A percentile compares a stretch with the other conserved stretches of the same genome.
Evolutionary conservation across 2,329 filamentous ascomycete species (phyloP).

Genomic region (Calonectria naviculata): DNA sequence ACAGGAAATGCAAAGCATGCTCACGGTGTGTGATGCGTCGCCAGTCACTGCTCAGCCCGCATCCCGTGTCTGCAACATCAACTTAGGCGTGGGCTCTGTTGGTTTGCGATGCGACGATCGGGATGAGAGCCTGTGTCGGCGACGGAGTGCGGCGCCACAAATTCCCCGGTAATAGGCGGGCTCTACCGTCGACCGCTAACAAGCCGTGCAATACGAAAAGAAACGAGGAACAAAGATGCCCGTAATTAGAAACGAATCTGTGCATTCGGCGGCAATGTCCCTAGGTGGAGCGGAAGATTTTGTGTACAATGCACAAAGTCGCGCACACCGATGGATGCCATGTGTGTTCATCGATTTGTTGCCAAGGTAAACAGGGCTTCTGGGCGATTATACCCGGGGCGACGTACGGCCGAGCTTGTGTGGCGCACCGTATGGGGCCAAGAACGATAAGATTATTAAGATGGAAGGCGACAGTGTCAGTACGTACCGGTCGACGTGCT

Average conservation of each 20-base stretch:
- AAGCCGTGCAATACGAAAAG: conserved; percentile 2
- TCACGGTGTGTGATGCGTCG: neutral
- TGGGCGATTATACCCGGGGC: conserved; percentile 17
- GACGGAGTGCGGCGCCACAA: neutral
- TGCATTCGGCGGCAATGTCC: conserved; percentile 3
- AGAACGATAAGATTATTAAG: conserved; percentile 14
- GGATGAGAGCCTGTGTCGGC: neutral
- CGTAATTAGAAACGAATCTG: neutral
- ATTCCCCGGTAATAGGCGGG: neutral
- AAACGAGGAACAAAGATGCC: neutral
- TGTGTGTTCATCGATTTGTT: conserved; percentile 11
- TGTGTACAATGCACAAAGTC: conserved; percentile 18
- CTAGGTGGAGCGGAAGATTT: conserved; percentile 17
- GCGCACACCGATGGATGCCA: conserved; percentile 9
- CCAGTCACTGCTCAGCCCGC: neutral
- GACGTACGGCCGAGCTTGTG: conserved; percentile 6
- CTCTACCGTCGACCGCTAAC: neutral
- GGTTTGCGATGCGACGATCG: neutral
- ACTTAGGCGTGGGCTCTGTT: neutral
- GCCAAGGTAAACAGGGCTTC: conserved; percentile 16
- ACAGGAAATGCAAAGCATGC: neutral
- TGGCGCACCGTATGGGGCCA: conserved; percentile 10
- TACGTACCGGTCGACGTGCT: conserved; percentile 15
- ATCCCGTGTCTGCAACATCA: neutral
- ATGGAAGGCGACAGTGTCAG: conserved; percentile 15